Conservation (phyloP, 768 basidiomycete species). For the Tricholomella constricta region DNA sequence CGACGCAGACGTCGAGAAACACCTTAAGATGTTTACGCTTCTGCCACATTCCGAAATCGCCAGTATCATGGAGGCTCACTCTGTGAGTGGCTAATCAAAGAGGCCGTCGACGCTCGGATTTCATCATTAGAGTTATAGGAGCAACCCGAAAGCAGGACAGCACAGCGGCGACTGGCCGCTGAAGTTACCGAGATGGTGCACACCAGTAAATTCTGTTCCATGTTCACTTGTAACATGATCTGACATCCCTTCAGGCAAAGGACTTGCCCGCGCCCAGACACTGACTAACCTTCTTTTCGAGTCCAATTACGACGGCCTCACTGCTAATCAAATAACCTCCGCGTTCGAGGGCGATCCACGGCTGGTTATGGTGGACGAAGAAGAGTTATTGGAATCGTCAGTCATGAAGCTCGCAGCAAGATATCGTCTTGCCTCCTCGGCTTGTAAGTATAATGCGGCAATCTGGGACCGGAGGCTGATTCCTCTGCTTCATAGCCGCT, state of each 20-base stretch:
- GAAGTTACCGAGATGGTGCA: conserved; percentile 60
- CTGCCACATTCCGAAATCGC: conserved; percentile 60
- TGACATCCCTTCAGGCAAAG: conserved; percentile 33
- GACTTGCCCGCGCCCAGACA: conserved; percentile 40
- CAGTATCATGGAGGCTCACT: conserved; percentile 57
- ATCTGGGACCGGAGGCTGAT: conserved; percentile 1
- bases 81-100: conserved; percentile 36
- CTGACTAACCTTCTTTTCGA: conserved; percentile 48
- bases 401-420: conserved; percentile 63
- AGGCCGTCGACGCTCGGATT: not conserved
- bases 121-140: conserved; percentile 23
- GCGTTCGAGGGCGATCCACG: conserved; percentile 70
- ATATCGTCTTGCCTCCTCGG: conserved; percentile 61
- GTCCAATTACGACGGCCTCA: conserved; percentile 46
- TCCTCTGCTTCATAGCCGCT: conserved; percentile 48
- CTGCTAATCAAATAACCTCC: conserved; percentile 54
- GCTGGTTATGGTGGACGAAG: conserved; percentile 50
- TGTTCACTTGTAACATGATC: not conserved
- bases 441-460: conserved; percentile 47
- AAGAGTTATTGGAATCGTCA: conserved; percentile 53
- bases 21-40: conserved; percentile 83
- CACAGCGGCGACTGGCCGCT: conserved; percentile 50
- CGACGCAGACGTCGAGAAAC: conserved; percentile 79
- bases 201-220: conserved; percentile 26
- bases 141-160: conserved; percentile 45